phyloP scores from a whole-genome alignment of 2,329 filamentous ascomycete species.

The Neofusicoccum kwambonambiense region DNA sequence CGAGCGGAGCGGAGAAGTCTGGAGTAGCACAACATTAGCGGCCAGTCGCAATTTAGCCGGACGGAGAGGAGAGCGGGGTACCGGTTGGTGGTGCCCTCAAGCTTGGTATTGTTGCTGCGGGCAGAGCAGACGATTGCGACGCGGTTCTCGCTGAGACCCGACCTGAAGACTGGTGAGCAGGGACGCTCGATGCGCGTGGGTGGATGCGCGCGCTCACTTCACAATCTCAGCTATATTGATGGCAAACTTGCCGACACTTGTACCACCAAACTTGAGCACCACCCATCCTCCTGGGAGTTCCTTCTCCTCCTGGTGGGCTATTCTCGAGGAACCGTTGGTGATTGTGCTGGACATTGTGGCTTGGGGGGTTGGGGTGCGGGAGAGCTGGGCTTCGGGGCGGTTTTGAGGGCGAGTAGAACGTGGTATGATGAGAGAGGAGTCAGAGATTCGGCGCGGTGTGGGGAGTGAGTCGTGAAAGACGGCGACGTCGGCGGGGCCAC shows the following conservation, averaged over 20 bases:
- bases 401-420: background rate
- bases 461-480: constrained; percentile 10
- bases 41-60: background rate
- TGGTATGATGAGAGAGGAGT: constrained; percentile 11
- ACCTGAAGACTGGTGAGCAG: constrained; percentile 35
- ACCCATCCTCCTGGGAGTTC: constrained; percentile 65
- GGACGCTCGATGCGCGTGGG: background rate
- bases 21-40: background rate
- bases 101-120: constrained; percentile 89
- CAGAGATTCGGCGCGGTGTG: constrained; percentile 10
- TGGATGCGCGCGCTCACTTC: constrained; percentile 47
- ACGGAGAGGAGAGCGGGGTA: constrained; percentile 50
- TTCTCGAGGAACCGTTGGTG: constrained; percentile 27
- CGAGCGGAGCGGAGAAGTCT: constrained; percentile 49
- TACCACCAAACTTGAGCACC: constrained; percentile 94
- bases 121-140: constrained; percentile 95
- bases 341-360: constrained; percentile 15
- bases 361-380: background rate
- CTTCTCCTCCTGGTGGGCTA: constrained; percentile 43
- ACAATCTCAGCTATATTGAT: constrained; percentile 64
- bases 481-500: constrained; percentile 15
- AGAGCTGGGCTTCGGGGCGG: background rate
- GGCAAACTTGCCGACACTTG: constrained; percentile 92
- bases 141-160: constrained; percentile 62
- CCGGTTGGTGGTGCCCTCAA: constrained; percentile 92